Percentiles rank a stretch among this genome's conserved stretches.
phyloP scores from a whole-genome alignment of 1,139 yeast species.

The Fermentozyma sake region DNA sequence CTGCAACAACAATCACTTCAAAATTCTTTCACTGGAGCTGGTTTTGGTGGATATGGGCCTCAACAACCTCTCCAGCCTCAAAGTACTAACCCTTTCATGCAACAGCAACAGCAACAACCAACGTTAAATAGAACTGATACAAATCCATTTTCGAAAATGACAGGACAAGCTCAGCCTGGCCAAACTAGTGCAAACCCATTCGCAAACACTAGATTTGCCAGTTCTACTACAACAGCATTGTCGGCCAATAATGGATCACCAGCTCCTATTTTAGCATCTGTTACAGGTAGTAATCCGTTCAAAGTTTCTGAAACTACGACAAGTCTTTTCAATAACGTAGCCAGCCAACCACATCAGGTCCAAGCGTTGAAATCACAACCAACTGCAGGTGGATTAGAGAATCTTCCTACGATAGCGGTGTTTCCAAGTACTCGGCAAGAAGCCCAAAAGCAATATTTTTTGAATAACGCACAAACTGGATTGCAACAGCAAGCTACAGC shows the following conservation, averaged over 20 bases:
- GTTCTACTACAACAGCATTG: constrained; percentile 34
- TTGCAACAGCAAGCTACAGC: constrained; percentile 11
- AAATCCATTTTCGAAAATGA: constrained; percentile 38
- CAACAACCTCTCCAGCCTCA: constrained; percentile 19
- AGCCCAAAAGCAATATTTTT: constrained; percentile 30
- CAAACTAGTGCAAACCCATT: constrained; percentile 50
- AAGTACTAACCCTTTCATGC: constrained; percentile 12
- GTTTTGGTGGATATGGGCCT: constrained; percentile 51
- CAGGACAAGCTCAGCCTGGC: constrained; percentile 16
- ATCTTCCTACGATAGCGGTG: constrained; percentile 56
- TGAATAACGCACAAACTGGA: constrained; percentile 31
- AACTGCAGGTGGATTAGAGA: constrained; percentile 68
- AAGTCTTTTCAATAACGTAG: constrained; percentile 26
- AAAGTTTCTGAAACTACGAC: constrained; percentile 37
- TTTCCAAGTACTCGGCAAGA: constrained; percentile 59
- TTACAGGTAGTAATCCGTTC: constrained; percentile 46
- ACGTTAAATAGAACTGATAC: constrained; percentile 28
- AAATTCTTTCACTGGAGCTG: constrained; percentile 46
- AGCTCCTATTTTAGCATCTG: constrained; percentile 19
- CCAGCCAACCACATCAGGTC: constrained; percentile 14
- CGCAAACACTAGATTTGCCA: constrained; percentile 35
- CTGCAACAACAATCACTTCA: constrained; percentile 17
- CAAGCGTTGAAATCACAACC: constrained; percentile 41
- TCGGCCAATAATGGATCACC: constrained; percentile 21
- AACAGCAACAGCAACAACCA: constrained; percentile 7